phyloP scores from a whole-genome alignment of 805 yeast genomes.

The Metschnikowia henanensis region DNA sequence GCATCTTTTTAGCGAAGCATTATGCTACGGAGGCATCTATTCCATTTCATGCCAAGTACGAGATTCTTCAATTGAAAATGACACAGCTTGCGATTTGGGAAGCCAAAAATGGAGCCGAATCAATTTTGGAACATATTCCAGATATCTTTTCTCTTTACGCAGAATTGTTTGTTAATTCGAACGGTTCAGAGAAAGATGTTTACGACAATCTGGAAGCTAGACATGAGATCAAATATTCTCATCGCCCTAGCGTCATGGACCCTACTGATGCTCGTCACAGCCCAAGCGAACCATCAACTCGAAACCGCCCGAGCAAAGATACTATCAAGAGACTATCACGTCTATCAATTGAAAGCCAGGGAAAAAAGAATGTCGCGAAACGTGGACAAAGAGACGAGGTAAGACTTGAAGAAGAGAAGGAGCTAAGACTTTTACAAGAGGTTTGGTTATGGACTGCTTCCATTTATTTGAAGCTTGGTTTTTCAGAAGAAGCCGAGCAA shows the following conservation, averaged over 20 bases:
- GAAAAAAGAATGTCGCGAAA: neutral
- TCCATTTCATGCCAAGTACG: slow-evolving; percentile 39
- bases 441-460: slow-evolving; percentile 77
- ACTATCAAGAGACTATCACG: slow-evolving; percentile 21
- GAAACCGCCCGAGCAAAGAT: slow-evolving; percentile 19
- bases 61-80: slow-evolving; percentile 65
- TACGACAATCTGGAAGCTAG: neutral
- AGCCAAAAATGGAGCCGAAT: slow-evolving; percentile 52
- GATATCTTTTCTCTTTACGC: slow-evolving; percentile 63
- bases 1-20: slow-evolving; percentile 27
- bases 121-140: slow-evolving; percentile 63
- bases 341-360: slow-evolving; percentile 9
- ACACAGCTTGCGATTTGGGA: slow-evolving; percentile 75
- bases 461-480: slow-evolving; percentile 57
- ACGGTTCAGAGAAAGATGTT: slow-evolving; percentile 14
- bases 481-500: slow-evolving; percentile 60
- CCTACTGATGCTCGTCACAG: slow-evolving; percentile 18
- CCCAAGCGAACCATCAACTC: slow-evolving; percentile 6
- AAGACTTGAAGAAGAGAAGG: slow-evolving; percentile 2
- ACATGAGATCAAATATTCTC: slow-evolving; percentile 34
- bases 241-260: slow-evolving; percentile 43
- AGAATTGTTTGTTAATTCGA: slow-evolving; percentile 42
- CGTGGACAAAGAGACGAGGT: neutral
- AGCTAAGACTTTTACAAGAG: slow-evolving; percentile 45
- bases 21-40: slow-evolving; percentile 26